These are phyloP conservation scores for Aspergillus japonicus DNA, from an alignment of 2,329 filamentous ascomycete species.

Conservation along the genomic window DNA sequence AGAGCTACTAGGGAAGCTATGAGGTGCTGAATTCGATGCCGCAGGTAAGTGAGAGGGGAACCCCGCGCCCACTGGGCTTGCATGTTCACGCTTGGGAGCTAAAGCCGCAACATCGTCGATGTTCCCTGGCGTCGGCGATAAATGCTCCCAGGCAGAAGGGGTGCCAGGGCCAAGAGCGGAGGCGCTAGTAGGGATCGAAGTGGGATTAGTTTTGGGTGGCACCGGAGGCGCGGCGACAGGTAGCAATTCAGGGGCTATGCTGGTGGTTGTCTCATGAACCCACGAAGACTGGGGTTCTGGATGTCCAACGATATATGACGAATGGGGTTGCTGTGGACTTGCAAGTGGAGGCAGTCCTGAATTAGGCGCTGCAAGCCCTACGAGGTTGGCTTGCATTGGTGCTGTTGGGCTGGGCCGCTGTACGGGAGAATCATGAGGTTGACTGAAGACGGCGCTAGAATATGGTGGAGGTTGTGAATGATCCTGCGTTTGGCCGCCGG, in stretches of 20 bases:
- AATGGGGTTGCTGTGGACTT: constrained; percentile 5
- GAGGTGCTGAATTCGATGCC: constrained; percentile 8
- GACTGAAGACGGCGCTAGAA: constrained; percentile 28
- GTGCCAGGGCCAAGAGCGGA: constrained; percentile 43
- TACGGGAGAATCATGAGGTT: constrained; percentile 5
- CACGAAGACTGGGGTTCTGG: constrained; percentile 6
- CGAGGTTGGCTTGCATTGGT: not conserved
- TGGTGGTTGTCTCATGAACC: not conserved
- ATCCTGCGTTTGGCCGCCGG: constrained; percentile 24
- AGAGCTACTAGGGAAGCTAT: constrained; percentile 13
- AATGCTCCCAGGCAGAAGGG: constrained; percentile 51
- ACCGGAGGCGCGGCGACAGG: constrained; percentile 21
- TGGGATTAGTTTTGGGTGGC: constrained; percentile 25
- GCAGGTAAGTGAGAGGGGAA: not conserved
- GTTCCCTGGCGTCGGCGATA: constrained; percentile 35
- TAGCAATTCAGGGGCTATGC: not conserved
- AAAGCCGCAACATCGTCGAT: constrained; percentile 38
- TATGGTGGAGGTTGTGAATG: constrained; percentile 30
- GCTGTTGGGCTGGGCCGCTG: not conserved
- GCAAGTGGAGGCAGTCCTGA: not conserved
- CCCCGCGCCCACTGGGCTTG: constrained; percentile 5
- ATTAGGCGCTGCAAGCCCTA: not conserved
- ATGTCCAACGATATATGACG: not conserved
- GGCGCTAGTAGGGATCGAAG: constrained; percentile 22
- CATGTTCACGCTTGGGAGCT: constrained; percentile 17